Evolutionary conservation across 257 asterid species (phyloP).

Genomic region (Mitragyna speciosa): DNA sequence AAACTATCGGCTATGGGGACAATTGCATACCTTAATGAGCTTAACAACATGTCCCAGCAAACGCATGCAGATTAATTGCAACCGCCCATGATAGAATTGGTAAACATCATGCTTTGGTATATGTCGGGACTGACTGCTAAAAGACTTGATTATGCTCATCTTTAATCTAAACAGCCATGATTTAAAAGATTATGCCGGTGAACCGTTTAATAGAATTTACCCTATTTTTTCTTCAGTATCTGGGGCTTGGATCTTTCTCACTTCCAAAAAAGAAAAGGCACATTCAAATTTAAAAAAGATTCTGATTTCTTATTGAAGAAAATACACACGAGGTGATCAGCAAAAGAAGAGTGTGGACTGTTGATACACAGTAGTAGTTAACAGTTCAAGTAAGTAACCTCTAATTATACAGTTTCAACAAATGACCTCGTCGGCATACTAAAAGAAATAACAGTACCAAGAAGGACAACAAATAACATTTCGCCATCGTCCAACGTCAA

Average conservation of each 20-base stretch:
- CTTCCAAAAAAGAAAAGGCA: too few species aligned
- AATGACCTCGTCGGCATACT: neutral
- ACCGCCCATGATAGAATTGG: neutral
- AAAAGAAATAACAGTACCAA: neutral
- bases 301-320: neutral
- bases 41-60: neutral
- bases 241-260: too few species aligned
- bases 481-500: neutral
- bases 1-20: neutral
- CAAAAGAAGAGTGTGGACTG: neutral
- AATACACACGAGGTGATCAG: too few species aligned
- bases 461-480: neutral
- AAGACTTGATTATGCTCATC: slow-evolving; percentile 1
- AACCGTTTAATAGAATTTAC: neutral
- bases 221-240: neutral
- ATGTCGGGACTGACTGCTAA: neutral
- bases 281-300: too few species aligned
- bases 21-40: neutral
- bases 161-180: neutral
- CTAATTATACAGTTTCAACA: too few species aligned
- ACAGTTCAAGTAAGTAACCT: too few species aligned
- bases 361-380: too few species aligned
- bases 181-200: neutral
- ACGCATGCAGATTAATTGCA: neutral
- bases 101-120: neutral